Percentiles rank a stretch among this genome's conserved stretches.
Evolutionary conservation across 1,284 basidiomycete genomes (phyloP).

Genomic region (Pyrrhoderma lamaoense): DNA sequence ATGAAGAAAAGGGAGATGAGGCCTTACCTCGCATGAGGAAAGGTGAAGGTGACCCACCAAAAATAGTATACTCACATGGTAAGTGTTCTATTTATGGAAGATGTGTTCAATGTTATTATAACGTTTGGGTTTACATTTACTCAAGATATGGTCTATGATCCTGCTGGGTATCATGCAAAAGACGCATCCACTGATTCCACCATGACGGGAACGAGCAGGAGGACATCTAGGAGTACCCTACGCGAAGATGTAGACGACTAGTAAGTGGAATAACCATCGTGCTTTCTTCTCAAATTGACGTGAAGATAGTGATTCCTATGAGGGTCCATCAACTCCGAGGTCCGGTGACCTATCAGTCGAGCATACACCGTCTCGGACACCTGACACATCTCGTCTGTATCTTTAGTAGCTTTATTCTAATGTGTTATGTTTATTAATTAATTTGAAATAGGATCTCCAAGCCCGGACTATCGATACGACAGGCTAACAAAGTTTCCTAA

Average conservation of each 20-base stretch:
- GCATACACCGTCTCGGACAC: slow-evolving; percentile 11
- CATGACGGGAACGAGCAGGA: neutral
- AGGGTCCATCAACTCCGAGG: slow-evolving; percentile 16
- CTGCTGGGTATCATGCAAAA: slow-evolving; percentile 56
- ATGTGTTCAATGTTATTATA: no score
- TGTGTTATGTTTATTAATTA: neutral
- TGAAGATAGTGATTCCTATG: slow-evolving; percentile 9
- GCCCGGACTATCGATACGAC: slow-evolving; percentile 5
- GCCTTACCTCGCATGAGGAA: slow-evolving; percentile 40
- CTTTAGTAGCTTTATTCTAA: neutral
- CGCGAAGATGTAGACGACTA: neutral
- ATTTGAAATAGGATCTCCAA: slow-evolving; percentile 11
- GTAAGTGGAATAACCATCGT: slow-evolving; percentile 1
- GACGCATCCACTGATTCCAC: slow-evolving; percentile 21
- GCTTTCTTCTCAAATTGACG: neutral
- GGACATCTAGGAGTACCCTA: neutral
- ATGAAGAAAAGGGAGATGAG: slow-evolving; percentile 36
- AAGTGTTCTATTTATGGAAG: slow-evolving; percentile 29
- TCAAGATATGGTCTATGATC: slow-evolving; percentile 57
- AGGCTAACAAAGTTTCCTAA: neutral
- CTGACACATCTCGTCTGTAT: slow-evolving; percentile 14
- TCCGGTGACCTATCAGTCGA: slow-evolving; percentile 11
- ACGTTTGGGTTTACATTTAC: no score
- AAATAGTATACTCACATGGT: slow-evolving; percentile 64
- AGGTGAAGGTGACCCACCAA: slow-evolving; percentile 47